phyloP scores from a whole-genome alignment of 2,329 filamentous ascomycete genomes.

The Chalaropsis ovoidea region DNA sequence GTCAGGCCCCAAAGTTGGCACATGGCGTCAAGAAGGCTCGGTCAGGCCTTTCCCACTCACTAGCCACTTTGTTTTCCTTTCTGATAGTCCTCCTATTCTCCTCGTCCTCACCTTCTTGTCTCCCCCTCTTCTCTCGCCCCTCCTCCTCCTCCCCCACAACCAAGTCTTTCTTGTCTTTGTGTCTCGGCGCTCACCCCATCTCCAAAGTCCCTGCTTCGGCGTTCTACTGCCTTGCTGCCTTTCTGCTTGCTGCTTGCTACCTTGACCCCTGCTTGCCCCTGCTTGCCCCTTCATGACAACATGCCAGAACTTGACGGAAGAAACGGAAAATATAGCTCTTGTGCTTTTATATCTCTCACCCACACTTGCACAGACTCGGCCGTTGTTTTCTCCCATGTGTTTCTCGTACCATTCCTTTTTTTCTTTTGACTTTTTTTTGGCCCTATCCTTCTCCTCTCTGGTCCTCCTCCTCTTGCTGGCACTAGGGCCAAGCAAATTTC shows the following conservation, averaged over 20 bases:
- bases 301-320: background rate
- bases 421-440: background rate
- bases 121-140: background rate
- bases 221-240: too few relatives aligned
- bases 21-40: too few relatives aligned
- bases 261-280: background rate
- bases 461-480: background rate
- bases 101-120: background rate
- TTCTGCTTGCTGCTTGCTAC: background rate
- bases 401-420: background rate
- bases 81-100: background rate
- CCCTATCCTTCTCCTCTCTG: background rate
- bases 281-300: background rate
- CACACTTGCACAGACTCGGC: background rate
- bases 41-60: background rate
- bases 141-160: background rate
- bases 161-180: background rate
- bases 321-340: conserved; percentile 4
- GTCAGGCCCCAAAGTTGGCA: background rate
- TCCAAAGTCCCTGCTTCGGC: background rate
- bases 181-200: background rate
- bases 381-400: background rate
- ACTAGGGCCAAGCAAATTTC: too few relatives aligned
- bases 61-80: background rate
- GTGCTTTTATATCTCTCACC: conserved; percentile 8